phyloP scores from a whole-genome alignment of 345 rosid genomes.

The Rhizophora mangle region DNA sequence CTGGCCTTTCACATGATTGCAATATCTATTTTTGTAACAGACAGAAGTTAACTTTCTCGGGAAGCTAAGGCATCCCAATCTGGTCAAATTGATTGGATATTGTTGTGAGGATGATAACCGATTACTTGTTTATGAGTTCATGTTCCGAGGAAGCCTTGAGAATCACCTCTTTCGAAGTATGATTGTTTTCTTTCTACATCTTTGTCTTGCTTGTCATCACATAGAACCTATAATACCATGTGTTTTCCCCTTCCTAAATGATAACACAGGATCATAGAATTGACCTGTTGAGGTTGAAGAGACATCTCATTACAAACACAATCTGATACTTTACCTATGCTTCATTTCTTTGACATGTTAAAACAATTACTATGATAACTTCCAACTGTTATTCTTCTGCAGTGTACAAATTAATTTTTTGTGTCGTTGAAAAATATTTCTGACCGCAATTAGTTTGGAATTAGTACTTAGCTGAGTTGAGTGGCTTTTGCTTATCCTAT shows the following conservation, averaged over 20 bases:
- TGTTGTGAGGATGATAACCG: slow-evolving; percentile 95
- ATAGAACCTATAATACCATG: not conserved
- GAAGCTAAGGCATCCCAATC: slow-evolving; percentile 94
- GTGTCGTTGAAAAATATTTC: not conserved
- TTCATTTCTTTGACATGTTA: not conserved
- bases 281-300: not conserved
- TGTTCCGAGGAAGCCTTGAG: slow-evolving; percentile 96
- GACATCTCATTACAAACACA: not conserved
- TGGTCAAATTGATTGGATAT: slow-evolving; percentile 89
- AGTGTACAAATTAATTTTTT: not conserved
- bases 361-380: not conserved
- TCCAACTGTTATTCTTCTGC: slow-evolving; percentile 1
- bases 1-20: slow-evolving; percentile 6
- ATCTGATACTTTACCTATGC: not conserved
- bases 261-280: not conserved
- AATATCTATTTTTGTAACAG: slow-evolving; percentile 13
- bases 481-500: not conserved
- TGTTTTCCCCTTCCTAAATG: not conserved
- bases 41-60: slow-evolving; percentile 69
- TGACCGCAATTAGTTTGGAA: not conserved
- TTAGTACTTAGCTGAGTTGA: not conserved
- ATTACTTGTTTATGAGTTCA: slow-evolving; percentile 86
- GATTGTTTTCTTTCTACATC: slow-evolving; percentile 3
- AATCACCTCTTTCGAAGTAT: slow-evolving; percentile 94
- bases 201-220: not conserved